A percentile compares a stretch with the other conserved stretches of the same genome.
These are phyloP conservation scores for Scleromitrula shiraiana DNA, from an alignment of 2,329 filamentous ascomycete species.

Conservation along the genomic window DNA sequence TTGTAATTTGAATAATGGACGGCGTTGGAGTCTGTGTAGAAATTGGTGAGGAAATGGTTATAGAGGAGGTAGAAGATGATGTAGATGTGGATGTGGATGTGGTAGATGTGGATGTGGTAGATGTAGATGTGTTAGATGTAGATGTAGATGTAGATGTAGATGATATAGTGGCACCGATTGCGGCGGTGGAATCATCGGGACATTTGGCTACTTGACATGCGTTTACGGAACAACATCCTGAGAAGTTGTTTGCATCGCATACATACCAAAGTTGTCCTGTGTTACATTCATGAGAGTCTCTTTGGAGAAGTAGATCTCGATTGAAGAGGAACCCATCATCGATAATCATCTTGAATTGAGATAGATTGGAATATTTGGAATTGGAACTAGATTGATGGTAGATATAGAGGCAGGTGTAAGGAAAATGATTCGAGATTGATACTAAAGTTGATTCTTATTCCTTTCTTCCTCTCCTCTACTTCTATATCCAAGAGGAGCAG, in stretches of 20 bases:
- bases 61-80: not conserved
- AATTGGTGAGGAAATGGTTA: not conserved
- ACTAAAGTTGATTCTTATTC: no score
- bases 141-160: not conserved
- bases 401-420: not conserved
- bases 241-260: not conserved
- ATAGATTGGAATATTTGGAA: conserved; percentile 4
- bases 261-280: conserved; percentile 4
- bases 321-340: not conserved
- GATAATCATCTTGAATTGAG: no score
- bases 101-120: no score
- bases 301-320: not conserved
- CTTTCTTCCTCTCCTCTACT: no score
- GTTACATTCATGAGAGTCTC: conserved; percentile 2
- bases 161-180: not conserved
- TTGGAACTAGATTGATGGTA: not conserved
- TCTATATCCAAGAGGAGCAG: no score
- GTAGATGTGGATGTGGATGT: not conserved
- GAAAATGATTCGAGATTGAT: no score
- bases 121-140: no score
- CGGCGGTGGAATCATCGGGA: conserved; percentile 2
- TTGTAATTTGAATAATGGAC: not conserved
- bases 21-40: not conserved
- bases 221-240: conserved; percentile 8
- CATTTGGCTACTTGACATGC: conserved; percentile 4